Evolutionary conservation across 306 rosid species (phyloP).

Genomic region (Prunus mongolica): DNA sequence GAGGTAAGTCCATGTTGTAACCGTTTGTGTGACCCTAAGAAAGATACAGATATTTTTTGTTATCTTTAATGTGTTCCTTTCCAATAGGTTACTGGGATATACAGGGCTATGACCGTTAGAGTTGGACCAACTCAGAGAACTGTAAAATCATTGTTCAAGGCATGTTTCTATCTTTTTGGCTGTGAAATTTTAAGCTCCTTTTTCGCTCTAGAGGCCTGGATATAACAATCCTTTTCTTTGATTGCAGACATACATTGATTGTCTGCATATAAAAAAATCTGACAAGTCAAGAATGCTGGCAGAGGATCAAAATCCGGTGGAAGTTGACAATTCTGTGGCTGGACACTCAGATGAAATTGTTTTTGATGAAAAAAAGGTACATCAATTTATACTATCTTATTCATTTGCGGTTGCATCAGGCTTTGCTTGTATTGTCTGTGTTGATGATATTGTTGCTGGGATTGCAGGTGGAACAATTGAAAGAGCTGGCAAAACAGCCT

Average conservation of each 20-base stretch:
- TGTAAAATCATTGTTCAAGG: conserved; percentile 95
- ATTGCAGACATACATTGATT: conserved; percentile 85
- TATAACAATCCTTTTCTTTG: conserved; percentile 9
- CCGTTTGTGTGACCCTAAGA: neutral
- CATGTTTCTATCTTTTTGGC: conserved; percentile 12
- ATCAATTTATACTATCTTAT: conserved; percentile 4
- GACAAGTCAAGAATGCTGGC: conserved; percentile 85
- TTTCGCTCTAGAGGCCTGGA: conserved; percentile 13
- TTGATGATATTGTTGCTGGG: conserved; percentile 24
- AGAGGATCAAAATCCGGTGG: conserved; percentile 50
- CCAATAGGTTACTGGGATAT: conserved; percentile 84
- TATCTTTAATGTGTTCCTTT: conserved; percentile 17
- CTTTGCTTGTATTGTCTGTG: conserved; percentile 13
- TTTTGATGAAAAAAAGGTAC: conserved; percentile 68
- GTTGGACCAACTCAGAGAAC: conserved; percentile 95
- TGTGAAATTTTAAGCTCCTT: conserved; percentile 1
- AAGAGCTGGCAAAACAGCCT: conserved; percentile 71
- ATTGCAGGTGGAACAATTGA: conserved; percentile 68
- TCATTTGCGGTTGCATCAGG: neutral
- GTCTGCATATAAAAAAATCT: conserved; percentile 87
- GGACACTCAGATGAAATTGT: conserved; percentile 41
- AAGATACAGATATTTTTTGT: conserved; percentile 11
- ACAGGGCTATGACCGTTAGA: conserved; percentile 94
- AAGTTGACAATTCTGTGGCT: conserved; percentile 36
- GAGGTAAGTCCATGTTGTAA: conserved; percentile 54